These are phyloP conservation scores for Pelargonium exstipulatum DNA, from an alignment of 441 rosid species.

Conservation along the genomic window DNA sequence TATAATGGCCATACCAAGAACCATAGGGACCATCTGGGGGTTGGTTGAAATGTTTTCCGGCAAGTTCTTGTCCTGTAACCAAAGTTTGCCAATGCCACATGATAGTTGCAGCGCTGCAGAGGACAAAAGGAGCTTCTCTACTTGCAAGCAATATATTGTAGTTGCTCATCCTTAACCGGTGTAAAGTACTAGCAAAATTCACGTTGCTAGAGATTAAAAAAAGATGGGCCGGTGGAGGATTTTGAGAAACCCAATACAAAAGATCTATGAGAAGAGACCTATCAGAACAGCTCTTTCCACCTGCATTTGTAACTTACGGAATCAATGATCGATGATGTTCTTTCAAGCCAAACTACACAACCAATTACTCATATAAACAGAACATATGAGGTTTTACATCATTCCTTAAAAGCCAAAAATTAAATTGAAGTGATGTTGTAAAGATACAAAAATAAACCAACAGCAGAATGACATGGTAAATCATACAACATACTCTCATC, in stretches of 20 bases:
- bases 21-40: conserved; percentile 88
- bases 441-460: no score
- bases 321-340: not conserved
- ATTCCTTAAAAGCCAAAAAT: no score
- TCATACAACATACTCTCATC: no score
- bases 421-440: no score
- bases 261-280: conserved; percentile 63
- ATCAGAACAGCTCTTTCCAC: conserved; percentile 64
- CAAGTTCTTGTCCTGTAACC: conserved; percentile 38
- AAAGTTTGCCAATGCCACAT: conserved; percentile 78
- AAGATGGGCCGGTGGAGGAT: conserved; percentile 93
- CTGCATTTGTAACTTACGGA: conserved; percentile 28
- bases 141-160: conserved; percentile 84
- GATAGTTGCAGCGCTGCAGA: conserved; percentile 81
- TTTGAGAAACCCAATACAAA: conserved; percentile 66
- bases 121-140: conserved; percentile 36
- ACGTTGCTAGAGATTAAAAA: conserved; percentile 69
- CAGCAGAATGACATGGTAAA: no score
- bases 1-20: conserved; percentile 86
- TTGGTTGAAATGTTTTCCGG: conserved; percentile 61
- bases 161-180: conserved; percentile 75
- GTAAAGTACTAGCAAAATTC: conserved; percentile 57
- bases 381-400: no score
- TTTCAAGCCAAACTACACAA: not conserved
- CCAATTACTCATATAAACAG: not conserved